Conservation (phyloP, 2,329 filamentous ascomycete genomes). For the Aspergillus sp. region DNA sequence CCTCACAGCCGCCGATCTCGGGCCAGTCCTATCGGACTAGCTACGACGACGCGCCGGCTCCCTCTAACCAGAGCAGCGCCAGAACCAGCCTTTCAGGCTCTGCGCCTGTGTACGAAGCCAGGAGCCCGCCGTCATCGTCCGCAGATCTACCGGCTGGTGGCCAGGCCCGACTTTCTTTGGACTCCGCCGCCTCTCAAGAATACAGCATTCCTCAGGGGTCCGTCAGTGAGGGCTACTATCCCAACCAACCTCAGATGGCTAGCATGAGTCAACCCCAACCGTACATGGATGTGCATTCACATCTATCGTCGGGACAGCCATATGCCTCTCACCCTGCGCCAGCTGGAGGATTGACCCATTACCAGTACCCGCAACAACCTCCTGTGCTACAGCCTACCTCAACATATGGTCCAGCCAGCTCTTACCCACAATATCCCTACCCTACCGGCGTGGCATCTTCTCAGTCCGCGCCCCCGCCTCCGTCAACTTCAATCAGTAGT, state of each 20-base stretch:
- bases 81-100: slow-evolving; percentile 59
- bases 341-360: slow-evolving; percentile 71
- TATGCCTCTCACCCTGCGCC: slow-evolving; percentile 75
- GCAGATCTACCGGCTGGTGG: slow-evolving; percentile 54
- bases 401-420: slow-evolving; percentile 62
- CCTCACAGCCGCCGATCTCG: slow-evolving; percentile 64
- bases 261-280: slow-evolving; percentile 79
- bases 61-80: slow-evolving; percentile 53
- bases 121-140: slow-evolving; percentile 68
- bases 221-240: slow-evolving; percentile 44
- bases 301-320: slow-evolving; percentile 75
- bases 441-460: slow-evolving; percentile 77
- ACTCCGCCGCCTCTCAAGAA: slow-evolving; percentile 35
- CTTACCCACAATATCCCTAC: slow-evolving; percentile 73
- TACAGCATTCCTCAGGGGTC: slow-evolving; percentile 35
- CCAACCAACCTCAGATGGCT: slow-evolving; percentile 37
- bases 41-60: slow-evolving; percentile 63
- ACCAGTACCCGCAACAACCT: slow-evolving; percentile 71
- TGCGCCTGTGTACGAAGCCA: slow-evolving; percentile 52
- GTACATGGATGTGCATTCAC: slow-evolving; percentile 82
- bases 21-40: slow-evolving; percentile 73
- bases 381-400: slow-evolving; percentile 72
- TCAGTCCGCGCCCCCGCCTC: slow-evolving; percentile 65
- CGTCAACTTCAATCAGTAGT: slow-evolving; percentile 68
- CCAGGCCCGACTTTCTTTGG: slow-evolving; percentile 34